A percentile compares a stretch with the other conserved stretches of the same genome.
Conservation (phyloP, 2,329 filamentous ascomycete species). For the Pyricularia pennisetigena region DNA sequence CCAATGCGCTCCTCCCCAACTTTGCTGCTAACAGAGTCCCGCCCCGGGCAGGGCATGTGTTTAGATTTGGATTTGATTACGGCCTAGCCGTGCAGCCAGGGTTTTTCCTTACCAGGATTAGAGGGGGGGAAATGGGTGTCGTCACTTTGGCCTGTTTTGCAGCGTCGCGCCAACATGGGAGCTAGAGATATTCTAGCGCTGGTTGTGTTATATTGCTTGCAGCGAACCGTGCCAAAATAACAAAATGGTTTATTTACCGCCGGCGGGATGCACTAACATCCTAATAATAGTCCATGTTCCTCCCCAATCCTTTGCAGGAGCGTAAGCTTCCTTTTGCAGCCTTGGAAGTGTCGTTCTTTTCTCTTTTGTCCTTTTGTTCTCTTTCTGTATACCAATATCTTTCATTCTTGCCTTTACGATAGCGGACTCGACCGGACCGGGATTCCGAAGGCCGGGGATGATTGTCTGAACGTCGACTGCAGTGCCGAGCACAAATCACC, state of each 20-base stretch:
- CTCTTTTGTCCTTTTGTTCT: not conserved
- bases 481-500: not conserved
- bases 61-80: not conserved
- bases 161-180: not conserved
- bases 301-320: not conserved
- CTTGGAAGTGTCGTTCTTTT: not conserved
- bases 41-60: not conserved
- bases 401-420: not conserved
- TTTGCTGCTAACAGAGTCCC: not conserved
- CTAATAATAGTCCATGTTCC: not conserved
- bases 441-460: not conserved
- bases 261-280: not conserved
- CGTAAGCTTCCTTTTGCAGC: not conserved
- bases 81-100: not conserved
- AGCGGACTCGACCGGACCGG: not conserved
- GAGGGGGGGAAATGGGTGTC: not conserved
- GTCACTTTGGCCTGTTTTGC: not conserved
- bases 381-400: not conserved
- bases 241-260: not conserved
- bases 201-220: not conserved
- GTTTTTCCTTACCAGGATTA: not conserved
- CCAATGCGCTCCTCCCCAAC: not conserved
- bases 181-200: not conserved
- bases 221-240: not conserved
- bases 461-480: not conserved